Evolutionary conservation across 1,284 basidiomycete genomes (phyloP), one percentile per base, ranked within the genome.

Genomic region (Tilletia indica): DNA sequence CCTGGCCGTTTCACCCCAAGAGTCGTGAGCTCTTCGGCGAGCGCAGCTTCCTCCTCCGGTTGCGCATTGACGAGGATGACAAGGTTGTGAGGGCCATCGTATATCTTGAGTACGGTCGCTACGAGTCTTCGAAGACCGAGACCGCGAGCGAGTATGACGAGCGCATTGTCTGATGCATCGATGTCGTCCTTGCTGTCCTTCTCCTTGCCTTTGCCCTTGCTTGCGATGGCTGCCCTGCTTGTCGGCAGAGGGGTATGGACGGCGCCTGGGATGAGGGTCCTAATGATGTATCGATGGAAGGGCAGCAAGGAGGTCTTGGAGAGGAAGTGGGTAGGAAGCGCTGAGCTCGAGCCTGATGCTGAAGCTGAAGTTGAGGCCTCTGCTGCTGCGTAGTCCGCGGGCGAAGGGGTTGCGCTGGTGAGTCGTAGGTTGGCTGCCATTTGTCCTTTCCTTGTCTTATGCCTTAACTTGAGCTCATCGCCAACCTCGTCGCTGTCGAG

Each of bases 1-100:
- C 94, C 93, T 0, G 93, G 94, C 77, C 90, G 91, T 73, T 92
- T 87, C 74, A 93, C 94, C 1, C 95, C 94, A 89, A 97, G 91
- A 31, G 94, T 90, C 0, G 93, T 91, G 9, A 99, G 88, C 82
- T 97, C 93, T 78, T 97, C 94, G 0, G 93, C 93, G 51, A 99
- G 92, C 0, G 91, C 93, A 0, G 90, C 88, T 81, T 97, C 94
- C 82, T 98, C 96, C 74, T 95, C 92, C 2, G 89, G 87, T 0
- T 85, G 89, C 0, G 95, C 94, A 84, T 97, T 96, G 70, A 98
- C 90, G 21, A 85, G 72, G 3, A 98, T 86, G 58, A 98, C 89
- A 4, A 97, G 88, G 79, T 89, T 94, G 73, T 90, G 89, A 25
- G 93, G 90, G n/a, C 91, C 89, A 84, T 95, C 92, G 83, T 97